Percentiles rank a stretch among this genome's conserved stretches.
These are phyloP conservation scores for Exsudoporus frostii DNA, from an alignment of 768 basidiomycete species.

Conservation along the genomic window DNA sequence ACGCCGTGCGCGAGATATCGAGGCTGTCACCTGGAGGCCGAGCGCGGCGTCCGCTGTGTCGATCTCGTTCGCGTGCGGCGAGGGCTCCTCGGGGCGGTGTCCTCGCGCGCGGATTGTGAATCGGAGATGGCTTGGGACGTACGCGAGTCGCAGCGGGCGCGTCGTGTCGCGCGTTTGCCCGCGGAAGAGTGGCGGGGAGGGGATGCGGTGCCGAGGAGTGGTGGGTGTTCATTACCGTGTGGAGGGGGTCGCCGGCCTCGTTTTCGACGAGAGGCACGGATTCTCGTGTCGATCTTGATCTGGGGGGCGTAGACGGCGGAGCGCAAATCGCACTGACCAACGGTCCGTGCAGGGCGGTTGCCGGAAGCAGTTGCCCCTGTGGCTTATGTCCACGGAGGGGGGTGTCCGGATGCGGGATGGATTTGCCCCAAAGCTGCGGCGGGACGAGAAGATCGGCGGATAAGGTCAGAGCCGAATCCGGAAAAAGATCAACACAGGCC, in stretches of 20 bases:
- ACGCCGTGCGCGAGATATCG: too few species aligned
- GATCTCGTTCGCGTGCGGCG: too few species aligned
- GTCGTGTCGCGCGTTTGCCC: too few species aligned
- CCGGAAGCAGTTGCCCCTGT: neutral
- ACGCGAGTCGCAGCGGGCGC: too few species aligned
- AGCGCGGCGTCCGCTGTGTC: too few species aligned
- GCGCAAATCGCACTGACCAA: constrained; percentile 22
- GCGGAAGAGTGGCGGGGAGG: too few species aligned
- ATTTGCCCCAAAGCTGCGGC: constrained; percentile 20
- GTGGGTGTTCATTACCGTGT: neutral
- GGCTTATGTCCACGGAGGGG: constrained; percentile 32
- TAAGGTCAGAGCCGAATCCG: constrained; percentile 27
- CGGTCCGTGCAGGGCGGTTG: constrained; percentile 22
- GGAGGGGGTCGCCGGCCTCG: too few species aligned
- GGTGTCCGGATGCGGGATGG: constrained; percentile 18
- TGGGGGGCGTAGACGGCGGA: constrained; percentile 35
- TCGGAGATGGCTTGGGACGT: too few species aligned
- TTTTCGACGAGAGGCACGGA: constrained; percentile 1
- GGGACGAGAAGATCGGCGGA: constrained; percentile 37
- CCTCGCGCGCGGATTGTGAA: too few species aligned
- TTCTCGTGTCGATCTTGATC: constrained; percentile 57
- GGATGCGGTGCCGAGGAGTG: too few species aligned
- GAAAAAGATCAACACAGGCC: constrained; percentile 34
- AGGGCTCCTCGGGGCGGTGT: too few species aligned
- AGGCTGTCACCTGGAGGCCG: too few species aligned